phyloP scores from a whole-genome alignment of 1,139 yeast species.

The Casaregolazyma suthepensis region DNA sequence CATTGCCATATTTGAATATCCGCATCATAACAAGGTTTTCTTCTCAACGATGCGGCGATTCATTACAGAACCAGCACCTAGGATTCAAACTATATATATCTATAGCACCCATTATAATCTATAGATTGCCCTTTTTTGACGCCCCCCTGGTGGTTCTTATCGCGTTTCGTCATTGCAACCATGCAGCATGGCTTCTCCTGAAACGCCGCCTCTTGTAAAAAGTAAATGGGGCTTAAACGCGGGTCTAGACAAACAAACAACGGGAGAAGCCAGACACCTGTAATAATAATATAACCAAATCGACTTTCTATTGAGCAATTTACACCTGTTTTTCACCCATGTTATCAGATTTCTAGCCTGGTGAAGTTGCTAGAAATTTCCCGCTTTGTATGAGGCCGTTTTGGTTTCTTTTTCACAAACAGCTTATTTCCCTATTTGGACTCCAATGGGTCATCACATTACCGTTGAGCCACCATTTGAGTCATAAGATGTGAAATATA shows the following conservation, averaged over 20 bases:
- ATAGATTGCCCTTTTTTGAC: background rate
- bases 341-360: background rate
- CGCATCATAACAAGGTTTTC: background rate
- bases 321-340: background rate
- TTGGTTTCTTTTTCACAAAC: background rate
- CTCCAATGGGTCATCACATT: background rate
- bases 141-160: background rate
- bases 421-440: background rate
- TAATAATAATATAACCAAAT: background rate
- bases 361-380: background rate
- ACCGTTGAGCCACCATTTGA: background rate
- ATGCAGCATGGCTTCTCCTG: background rate
- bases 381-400: background rate
- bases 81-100: background rate
- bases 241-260: background rate
- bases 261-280: background rate
- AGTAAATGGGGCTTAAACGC: background rate
- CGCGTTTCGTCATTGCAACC: background rate
- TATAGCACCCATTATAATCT: background rate
- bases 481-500: too few species aligned
- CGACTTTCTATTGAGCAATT: background rate
- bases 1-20: background rate
- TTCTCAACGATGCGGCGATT: background rate
- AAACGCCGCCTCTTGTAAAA: background rate
- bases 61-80: background rate